Conservation (phyloP, 2,329 filamentous ascomycete species). For the Hortaea werneckii region DNA sequence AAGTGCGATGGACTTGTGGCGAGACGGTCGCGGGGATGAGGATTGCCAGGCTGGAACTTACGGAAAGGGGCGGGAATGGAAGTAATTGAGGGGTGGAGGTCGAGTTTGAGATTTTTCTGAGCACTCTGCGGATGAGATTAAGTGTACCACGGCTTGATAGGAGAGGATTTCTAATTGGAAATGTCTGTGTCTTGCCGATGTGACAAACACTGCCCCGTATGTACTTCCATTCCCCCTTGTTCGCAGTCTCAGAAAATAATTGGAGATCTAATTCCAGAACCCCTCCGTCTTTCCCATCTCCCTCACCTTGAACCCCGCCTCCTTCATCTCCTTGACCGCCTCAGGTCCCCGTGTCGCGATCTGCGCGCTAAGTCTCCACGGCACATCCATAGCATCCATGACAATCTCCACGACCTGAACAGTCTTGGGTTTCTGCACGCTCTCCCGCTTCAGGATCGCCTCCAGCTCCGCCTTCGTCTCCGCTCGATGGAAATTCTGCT, state of each 20-base stretch:
- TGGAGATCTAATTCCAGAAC: slow-evolving; percentile 4
- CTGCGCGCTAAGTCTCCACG: slow-evolving; percentile 26
- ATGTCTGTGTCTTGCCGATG: too few relatives aligned
- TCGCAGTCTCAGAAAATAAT: too few relatives aligned
- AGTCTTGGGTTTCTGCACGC: slow-evolving; percentile 21
- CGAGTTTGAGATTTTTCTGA: too few relatives aligned
- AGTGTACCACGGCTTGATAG: too few relatives aligned
- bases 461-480: slow-evolving; percentile 30
- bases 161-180: too few relatives aligned
- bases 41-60: too few relatives aligned
- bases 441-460: slow-evolving; percentile 22
- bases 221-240: too few relatives aligned
- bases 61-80: too few relatives aligned
- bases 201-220: too few relatives aligned
- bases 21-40: too few relatives aligned
- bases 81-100: too few relatives aligned
- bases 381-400: slow-evolving; percentile 30
- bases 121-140: too few relatives aligned
- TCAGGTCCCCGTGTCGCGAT: slow-evolving; percentile 27
- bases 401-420: slow-evolving; percentile 35
- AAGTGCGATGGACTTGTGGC: not conserved
- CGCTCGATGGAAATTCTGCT: slow-evolving; percentile 26
- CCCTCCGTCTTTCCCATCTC: slow-evolving; percentile 9
- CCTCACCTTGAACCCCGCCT: slow-evolving; percentile 28
- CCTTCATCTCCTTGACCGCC: slow-evolving; percentile 27